Base-by-base conservation (phyloP, 495 filamentous ascomycete species). In the Daldinia decipiens region DNA sequence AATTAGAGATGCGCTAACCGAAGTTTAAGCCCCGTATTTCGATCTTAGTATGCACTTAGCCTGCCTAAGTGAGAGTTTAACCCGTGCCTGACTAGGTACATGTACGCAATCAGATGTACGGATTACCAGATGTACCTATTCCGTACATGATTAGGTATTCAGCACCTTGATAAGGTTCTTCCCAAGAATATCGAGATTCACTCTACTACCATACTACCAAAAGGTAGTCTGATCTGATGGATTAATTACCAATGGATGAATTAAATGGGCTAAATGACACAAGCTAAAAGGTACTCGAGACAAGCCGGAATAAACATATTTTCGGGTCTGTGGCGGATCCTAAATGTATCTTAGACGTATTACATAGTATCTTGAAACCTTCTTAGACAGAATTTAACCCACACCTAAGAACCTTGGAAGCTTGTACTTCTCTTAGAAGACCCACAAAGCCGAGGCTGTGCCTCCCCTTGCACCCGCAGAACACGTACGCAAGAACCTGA, bases 381-480 rank as follows among this genome's bases (percentile, higher is more conserved):
- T 47, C 43, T 21, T 12, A 11, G 43, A 47, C 9, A 21, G 43
- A 47, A 47, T 47, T 47, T 47, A 47, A 47, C 60, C 60, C 24
- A 31, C 55, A 58, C 13, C 26, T 40, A 39, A 36, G 34, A 39
- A 39, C 13, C 34, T 47, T 47, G 43, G 43, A 47, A 47, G 19
- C 40, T 38, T 58, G 19, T 26, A 52, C 12, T 53, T 6, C 27
- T 29, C 45, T 53, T 53, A 56, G 9, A 15, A 53, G 59, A 59
- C 45, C 68, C 68, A 65, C 68, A 12, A 6, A 15, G 24, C 63
- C 54, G 69, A 71, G 69, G 69, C 69, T 71, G 63, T 71, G 69
- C 54, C 39, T 63, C 63, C 62, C 69, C 63, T 71, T 67, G 59
- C 63, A 67, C 58, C 58, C 56, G 61, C 27, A 61, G 66, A 62